Evolutionary conservation across 1,284 basidiomycete genomes (phyloP).

Genomic region (Ustilago vetiveriae): DNA sequence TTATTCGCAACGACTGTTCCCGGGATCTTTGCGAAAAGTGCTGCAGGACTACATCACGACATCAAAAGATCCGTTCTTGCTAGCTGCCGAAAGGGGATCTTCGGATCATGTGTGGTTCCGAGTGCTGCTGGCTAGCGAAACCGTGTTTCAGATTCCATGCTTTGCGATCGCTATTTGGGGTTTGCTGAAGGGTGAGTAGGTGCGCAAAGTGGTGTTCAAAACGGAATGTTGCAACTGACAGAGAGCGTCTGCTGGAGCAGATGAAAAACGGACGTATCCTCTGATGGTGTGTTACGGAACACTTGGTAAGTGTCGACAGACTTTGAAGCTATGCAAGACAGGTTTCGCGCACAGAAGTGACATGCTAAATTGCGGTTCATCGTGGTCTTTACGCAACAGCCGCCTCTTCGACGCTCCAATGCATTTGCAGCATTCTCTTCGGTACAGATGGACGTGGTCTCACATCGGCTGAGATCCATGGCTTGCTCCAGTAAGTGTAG

Average conservation of each 20-base stretch:
- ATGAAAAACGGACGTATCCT: slow-evolving; percentile 52
- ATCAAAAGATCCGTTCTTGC: slow-evolving; percentile 48
- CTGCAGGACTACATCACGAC: slow-evolving; percentile 38
- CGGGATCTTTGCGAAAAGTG: slow-evolving; percentile 28
- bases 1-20: slow-evolving; percentile 37
- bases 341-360: too few relatives aligned
- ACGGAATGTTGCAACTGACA: too few relatives aligned
- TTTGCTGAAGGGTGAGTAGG: slow-evolving; percentile 40
- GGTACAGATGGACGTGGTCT: slow-evolving; percentile 29
- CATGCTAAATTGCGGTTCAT: too few relatives aligned
- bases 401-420: slow-evolving; percentile 43
- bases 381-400: too few relatives aligned
- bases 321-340: too few relatives aligned
- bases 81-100: slow-evolving; percentile 12
- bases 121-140: slow-evolving; percentile 41
- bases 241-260: slow-evolving; percentile 6
- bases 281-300: slow-evolving; percentile 47
- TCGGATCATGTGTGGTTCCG: slow-evolving; percentile 50
- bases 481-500: slow-evolving; percentile 36
- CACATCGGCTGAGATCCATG: slow-evolving; percentile 6
- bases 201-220: too few relatives aligned
- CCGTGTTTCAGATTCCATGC: slow-evolving; percentile 48
- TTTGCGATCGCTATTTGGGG: slow-evolving; percentile 42
- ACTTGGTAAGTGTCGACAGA: slow-evolving; percentile 27
- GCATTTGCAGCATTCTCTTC: slow-evolving; percentile 41